Percentiles rank a stretch among this genome's conserved stretches.
These are phyloP conservation scores for Candida sphagnicola DNA, from an alignment of 805 yeast genomes.

Conservation along the genomic window DNA sequence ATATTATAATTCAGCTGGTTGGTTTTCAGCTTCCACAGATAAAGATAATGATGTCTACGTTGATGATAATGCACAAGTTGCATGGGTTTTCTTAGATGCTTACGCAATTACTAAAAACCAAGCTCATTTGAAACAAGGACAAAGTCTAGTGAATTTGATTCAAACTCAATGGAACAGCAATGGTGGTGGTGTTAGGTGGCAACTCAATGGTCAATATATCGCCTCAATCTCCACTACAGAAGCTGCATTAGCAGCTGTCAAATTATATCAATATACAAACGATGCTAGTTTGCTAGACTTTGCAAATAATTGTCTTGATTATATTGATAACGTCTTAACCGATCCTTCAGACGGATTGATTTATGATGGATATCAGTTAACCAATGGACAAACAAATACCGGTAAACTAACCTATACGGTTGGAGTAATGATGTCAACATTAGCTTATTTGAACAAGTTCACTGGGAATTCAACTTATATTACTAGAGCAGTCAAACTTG, in stretches of 20 bases:
- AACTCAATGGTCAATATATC: constrained; percentile 16
- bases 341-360: constrained; percentile 19
- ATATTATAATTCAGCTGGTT: constrained; percentile 18
- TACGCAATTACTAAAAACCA: constrained; percentile 14
- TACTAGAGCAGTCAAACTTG: constrained; percentile 15
- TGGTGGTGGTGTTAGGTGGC: constrained; percentile 26
- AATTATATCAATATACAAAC: constrained; percentile 13
- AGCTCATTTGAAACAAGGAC: constrained; percentile 16
- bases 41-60: constrained; percentile 21
- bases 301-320: constrained; percentile 19
- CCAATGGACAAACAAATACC: constrained; percentile 13
- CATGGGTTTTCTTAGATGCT: constrained; percentile 24
- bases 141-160: constrained; percentile 13
- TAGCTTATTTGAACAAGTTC: constrained; percentile 12
- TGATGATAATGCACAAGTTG: constrained; percentile 27
- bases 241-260: constrained; percentile 24
- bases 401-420: constrained; percentile 22
- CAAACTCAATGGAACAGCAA: constrained; percentile 16
- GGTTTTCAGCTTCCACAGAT: constrained; percentile 20
- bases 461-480: constrained; percentile 13
- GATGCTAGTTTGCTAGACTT: constrained; percentile 12
- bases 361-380: constrained; percentile 18
- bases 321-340: constrained; percentile 8
- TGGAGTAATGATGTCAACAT: constrained; percentile 20
- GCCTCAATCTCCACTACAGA: constrained; percentile 28